Base-by-base conservation (phyloP, 768 basidiomycete genomes). In the Pholiota conissans region DNA sequence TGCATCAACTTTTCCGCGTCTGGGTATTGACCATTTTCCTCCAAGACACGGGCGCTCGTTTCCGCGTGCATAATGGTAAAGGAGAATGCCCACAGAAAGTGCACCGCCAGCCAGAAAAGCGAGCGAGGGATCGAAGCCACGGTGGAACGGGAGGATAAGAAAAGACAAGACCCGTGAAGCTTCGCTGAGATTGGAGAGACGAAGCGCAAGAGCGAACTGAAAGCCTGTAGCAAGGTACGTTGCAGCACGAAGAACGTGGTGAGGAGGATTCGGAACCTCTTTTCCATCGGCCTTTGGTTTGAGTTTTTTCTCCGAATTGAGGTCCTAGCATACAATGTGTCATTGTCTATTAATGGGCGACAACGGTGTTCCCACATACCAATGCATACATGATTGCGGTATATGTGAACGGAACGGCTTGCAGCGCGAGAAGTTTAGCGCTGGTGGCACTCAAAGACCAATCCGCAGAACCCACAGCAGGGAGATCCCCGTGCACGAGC, bases 121-220 rank as follows among this genome's bases (percentile, higher is more conserved):
- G 40, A 87, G 75, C 0, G 84, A 83, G 3, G 82, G 79, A 59
- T 87, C 84, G 66, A 85, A 87, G 22, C 78, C 76, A 13, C 61
- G 59, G 56, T 78, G 75, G 46, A 76, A 70, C 6, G 83, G 83
- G 22, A 84, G 73, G 28, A 80, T 63, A 18, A 85, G 73, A 68
- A 86, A 87, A 1, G 76, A 73, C 26, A 84, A 62, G 34, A 87
- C 81, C 47, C 79, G 77, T 14, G 65, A 62, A 10, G 80, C 70
- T 56, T 84, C 79, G 51, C 74, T 78, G 49, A 87, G 75, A 58
- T 80, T 80, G 26, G 83, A 83, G 24, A 87, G 71, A 42, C 75
- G 78, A 49, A 86, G 72, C 1, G 81, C 79, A 40, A 84, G 67
- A 0, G 80, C 81, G 60, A 87, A 87, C 49, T 79, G 74, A 42